Evolutionary conservation across 2,329 filamentous ascomycete genomes (phyloP), one percentile per base, ranked within the genome.

Genomic region (Emericellopsis atlantica): DNA sequence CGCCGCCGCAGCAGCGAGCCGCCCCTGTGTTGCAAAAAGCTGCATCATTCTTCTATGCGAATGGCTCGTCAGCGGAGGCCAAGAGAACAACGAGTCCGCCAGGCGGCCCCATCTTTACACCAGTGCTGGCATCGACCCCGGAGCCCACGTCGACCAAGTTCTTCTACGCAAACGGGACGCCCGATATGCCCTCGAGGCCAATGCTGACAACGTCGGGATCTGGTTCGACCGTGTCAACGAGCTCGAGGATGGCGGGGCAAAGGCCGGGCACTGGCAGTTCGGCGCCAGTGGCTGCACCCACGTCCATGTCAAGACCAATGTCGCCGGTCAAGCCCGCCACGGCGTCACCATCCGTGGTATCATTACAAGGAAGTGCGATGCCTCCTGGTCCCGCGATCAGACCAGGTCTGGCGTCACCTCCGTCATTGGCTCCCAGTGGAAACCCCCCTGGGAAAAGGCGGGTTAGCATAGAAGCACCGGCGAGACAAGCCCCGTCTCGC

Each of bases 91-190:
- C 48, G 22, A 59, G 44, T 42, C 60, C 49, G 41, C 56, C 54
- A 6, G 42, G 44, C 9, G 50, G 50, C 24, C 50, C 48, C 7
- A 47, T 56, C 11, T 54, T 60, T 40, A 56, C 59, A 2, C 60
- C 66, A 5, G 47, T 60, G 22, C 51, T 59, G 14, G 49, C 51
- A 24, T 52, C 58, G 14, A 54, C 54, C 4, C 55, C 60, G 36
- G 66, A 70, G 44, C 57, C 59, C 29, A 46, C 56, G n/a, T 51
- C 67, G 6, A 68, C 67, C 59, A 85, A 84, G 54, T 87, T 89
- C 64, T 78, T 88, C 57, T 83, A 87, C 55, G 84, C 81, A 44
- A 83, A 85, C 57, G 79, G 79, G 24, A 64, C 64, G 12, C 72
- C 74, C 2, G 71, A 79, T 42, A 44, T 69, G 7, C 48, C 54